These are phyloP conservation scores for Salix udensis DNA, from an alignment of 345 rosid genomes.

Conservation along the genomic window DNA sequence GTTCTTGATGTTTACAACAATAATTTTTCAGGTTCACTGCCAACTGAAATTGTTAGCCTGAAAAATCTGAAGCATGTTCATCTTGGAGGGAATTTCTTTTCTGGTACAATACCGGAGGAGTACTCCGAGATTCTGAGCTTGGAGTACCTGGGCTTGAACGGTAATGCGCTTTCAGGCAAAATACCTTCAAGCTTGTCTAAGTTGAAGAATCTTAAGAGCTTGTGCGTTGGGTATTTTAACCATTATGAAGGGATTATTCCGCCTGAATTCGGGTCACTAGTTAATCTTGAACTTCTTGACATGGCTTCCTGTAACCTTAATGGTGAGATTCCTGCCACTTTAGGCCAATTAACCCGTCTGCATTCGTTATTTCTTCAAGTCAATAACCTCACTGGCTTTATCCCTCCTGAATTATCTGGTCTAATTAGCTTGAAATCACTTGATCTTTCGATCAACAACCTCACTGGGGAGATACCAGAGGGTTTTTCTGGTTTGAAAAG, in stretches of 20 bases:
- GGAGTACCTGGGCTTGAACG: conserved; percentile 65
- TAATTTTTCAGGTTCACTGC: conserved; percentile 55
- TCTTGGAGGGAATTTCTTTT: conserved; percentile 76
- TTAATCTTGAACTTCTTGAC: conserved; percentile 54
- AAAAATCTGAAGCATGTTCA: conserved; percentile 52
- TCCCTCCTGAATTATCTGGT: conserved; percentile 69
- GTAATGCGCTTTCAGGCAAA: conserved; percentile 45
- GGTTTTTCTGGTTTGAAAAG: conserved; percentile 44
- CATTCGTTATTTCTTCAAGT: conserved; percentile 66
- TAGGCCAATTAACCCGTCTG: conserved; percentile 52
- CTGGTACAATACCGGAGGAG: conserved; percentile 64
- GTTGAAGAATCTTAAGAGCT: conserved; percentile 48
- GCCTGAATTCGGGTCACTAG: conserved; percentile 59
- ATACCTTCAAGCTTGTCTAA: conserved; percentile 56
- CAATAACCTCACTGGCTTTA: conserved; percentile 61
- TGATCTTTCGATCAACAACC: conserved; percentile 59
- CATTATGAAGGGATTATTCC: conserved; percentile 62
- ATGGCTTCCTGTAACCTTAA: conserved; percentile 62
- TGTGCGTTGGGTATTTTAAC: conserved; percentile 65
- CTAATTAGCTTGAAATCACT: conserved; percentile 61
- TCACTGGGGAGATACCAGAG: conserved; percentile 73
- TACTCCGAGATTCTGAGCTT: conserved; percentile 63
- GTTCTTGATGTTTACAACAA: conserved; percentile 65
- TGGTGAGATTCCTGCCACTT: conserved; percentile 67
- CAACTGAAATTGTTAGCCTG: conserved; percentile 42